Evolutionary conservation across 345 rosid genomes (phyloP), one percentile per base, ranked within the genome.

Genomic region (Boechera retrofracta): DNA sequence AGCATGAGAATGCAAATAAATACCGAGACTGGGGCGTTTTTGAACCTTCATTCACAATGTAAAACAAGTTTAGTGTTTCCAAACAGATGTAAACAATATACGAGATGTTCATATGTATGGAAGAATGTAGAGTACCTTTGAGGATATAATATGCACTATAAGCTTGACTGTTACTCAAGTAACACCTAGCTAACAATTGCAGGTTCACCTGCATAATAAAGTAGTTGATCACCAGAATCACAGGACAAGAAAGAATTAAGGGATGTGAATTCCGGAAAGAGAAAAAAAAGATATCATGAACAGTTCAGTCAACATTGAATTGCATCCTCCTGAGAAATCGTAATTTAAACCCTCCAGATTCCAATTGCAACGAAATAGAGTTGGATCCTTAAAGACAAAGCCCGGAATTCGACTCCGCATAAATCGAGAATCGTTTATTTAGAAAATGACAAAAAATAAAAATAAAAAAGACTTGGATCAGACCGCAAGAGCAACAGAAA

Each of bases 21-120:
- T 94, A 94, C 82, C 97, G 93, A 64, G 95, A 94, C 79, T 83
- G 95, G 80, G 87, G 90, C 90, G 73, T 86, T 78, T 86, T 83
- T 32, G 84, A 90, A 64, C 94, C 97, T 94, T 83, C 79, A 79
- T 56, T 58, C 56, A 82, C 64, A 74, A 73, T 7, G 10, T 33
- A 41, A 28, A 39, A 26, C 7, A 29, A 71, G n/a, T 16, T 33
- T 0, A 69, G 75, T 15, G 8, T 12, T 13, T 24, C 33, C 21
- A 52, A 51, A 28, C 15, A 26, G 26, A 71, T 16, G 33, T 32
- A 31, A 55, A 55, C 60, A n/a, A 5, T 31, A 49, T 5, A 47
- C 2, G 39, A 60, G 38, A 49, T 52, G 47, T 32, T 57, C 16
- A 78, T n/a, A 6, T 4, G 12, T 44, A 11, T 4, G 16, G 24